Conservation (phyloP, 805 yeast species). For the Yamadazyma akitaensis region DNA sequence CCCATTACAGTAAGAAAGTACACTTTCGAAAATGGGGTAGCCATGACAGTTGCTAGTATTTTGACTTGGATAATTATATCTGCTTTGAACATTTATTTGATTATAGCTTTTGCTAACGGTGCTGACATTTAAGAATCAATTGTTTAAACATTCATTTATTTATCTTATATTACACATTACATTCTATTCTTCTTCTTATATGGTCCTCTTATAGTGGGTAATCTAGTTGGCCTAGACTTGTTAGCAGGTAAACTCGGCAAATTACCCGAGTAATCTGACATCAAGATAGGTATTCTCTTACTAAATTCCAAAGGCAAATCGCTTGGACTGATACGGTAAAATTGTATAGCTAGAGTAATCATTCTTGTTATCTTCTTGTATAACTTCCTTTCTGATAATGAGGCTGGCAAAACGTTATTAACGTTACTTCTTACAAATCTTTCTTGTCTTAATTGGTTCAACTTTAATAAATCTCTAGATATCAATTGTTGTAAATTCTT, state of each 20-base stretch:
- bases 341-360: constrained; percentile 29
- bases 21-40: constrained; percentile 39
- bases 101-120: constrained; percentile 40
- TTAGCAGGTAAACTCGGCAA: constrained; percentile 58
- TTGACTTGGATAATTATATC: constrained; percentile 40
- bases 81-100: constrained; percentile 38
- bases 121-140: constrained; percentile 27
- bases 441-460: constrained; percentile 41
- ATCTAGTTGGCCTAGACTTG: constrained; percentile 21
- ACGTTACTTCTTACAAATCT: constrained; percentile 30
- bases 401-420: constrained; percentile 24
- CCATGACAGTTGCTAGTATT: constrained; percentile 31
- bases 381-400: constrained; percentile 22
- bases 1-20: constrained; percentile 19
- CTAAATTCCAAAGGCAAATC: constrained; percentile 29
- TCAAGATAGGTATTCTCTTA: constrained; percentile 60
- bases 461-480: constrained; percentile 27
- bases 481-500: constrained; percentile 32
- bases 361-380: constrained; percentile 31
- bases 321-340: constrained; percentile 24
- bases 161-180: constrained; percentile 3
- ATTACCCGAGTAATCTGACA: constrained; percentile 72
- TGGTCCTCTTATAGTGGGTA: constrained; percentile 39
- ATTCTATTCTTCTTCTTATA: constrained; percentile 31
- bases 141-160: neutral